A percentile compares a stretch with the other conserved stretches of the same genome.
phyloP scores from a whole-genome alignment of 2,329 filamentous ascomycete species.

The Talaromyces piceae region DNA sequence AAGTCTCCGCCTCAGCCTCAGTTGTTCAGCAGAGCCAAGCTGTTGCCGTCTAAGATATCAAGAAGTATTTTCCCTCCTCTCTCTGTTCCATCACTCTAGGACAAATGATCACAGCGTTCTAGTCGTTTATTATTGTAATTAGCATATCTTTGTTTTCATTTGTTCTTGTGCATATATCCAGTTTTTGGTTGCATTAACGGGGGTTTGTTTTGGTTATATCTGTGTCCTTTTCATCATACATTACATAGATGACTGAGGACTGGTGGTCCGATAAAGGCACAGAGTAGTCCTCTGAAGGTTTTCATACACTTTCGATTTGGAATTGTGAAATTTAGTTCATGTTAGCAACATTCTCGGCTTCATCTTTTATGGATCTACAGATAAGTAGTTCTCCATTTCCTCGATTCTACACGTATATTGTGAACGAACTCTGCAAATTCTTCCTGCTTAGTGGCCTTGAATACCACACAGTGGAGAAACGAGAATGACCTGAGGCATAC shows the following conservation, averaged over 20 bases:
- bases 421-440: too few relatives aligned
- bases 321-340: too few relatives aligned
- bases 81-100: background rate
- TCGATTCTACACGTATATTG: too few relatives aligned
- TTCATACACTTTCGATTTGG: too few relatives aligned
- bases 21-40: constrained; percentile 7
- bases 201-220: background rate
- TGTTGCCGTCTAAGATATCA: constrained; percentile 7
- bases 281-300: too few relatives aligned
- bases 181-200: background rate
- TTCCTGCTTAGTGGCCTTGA: too few relatives aligned
- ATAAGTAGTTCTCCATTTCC: too few relatives aligned
- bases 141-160: background rate
- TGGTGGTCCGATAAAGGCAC: background rate
- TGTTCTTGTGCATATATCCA: background rate
- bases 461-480: too few relatives aligned
- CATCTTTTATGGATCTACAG: too few relatives aligned
- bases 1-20: constrained; percentile 16
- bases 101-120: background rate
- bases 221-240: too few relatives aligned
- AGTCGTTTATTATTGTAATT: background rate
- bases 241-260: background rate
- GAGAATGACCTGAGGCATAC: too few relatives aligned
- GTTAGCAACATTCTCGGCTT: too few relatives aligned
- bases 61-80: background rate